A percentile compares a stretch with the other conserved stretches of the same genome.
Evolutionary conservation across 768 basidiomycete genomes (phyloP).

Genomic region (Hypsizygus marmoreus): DNA sequence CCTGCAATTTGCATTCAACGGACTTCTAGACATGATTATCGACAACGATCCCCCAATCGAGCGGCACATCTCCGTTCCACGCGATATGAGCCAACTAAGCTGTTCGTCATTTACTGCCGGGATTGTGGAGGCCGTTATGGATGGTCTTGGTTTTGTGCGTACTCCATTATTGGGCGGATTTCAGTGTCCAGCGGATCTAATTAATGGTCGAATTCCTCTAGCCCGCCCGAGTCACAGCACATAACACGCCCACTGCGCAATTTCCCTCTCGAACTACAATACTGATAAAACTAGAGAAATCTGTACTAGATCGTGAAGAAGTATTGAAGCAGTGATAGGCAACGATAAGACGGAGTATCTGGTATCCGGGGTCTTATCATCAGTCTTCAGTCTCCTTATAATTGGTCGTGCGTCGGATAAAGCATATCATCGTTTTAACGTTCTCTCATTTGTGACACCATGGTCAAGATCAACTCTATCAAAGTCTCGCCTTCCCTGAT

Average conservation of each 20-base stretch:
- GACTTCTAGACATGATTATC: conserved; percentile 86
- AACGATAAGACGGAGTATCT: conserved; percentile 5
- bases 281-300: conserved; percentile 92
- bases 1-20: conserved; percentile 9
- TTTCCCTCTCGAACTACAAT: conserved; percentile 90
- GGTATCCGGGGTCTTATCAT: conserved; percentile 20
- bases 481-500: conserved; percentile 64
- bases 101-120: conserved; percentile 99
- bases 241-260: conserved; percentile 83
- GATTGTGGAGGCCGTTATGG: conserved; percentile 94
- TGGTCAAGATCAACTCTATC: conserved; percentile 62
- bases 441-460: conserved; percentile 27
- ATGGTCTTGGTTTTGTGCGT: conserved; percentile 91
- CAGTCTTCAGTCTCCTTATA: conserved; percentile 18
- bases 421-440: not conserved
- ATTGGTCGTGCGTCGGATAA: not conserved
- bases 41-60: conserved; percentile 95
- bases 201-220: conserved; percentile 31
- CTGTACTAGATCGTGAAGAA: conserved; percentile 92
- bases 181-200: not conserved
- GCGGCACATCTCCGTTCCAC: conserved; percentile 89
- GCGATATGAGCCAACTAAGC: conserved; percentile 90
- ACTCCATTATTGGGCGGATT: no score
- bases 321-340: conserved; percentile 65
- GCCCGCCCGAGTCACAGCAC: conserved; percentile 97